These are phyloP conservation scores for Gomphus sp. DNA, from an alignment of 1,284 basidiomycete genomes.

Conservation along the genomic window DNA sequence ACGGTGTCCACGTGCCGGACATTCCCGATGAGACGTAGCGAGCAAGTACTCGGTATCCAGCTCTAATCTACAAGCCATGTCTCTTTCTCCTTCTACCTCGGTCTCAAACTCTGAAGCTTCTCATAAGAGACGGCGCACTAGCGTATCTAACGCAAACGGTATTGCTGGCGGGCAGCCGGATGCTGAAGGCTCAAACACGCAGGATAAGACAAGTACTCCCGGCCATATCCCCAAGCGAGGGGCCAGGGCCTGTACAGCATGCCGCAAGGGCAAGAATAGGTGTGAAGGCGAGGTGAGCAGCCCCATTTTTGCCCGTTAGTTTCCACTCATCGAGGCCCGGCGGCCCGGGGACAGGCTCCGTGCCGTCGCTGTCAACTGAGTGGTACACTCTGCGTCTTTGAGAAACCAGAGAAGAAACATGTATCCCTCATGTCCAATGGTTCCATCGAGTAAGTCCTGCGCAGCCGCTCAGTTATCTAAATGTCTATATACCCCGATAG, in stretches of 20 bases:
- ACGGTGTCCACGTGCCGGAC: neutral
- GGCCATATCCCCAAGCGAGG: conserved; percentile 71
- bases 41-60: neutral
- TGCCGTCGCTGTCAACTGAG: conserved; percentile 85
- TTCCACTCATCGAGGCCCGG: conserved; percentile 29
- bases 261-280: conserved; percentile 86
- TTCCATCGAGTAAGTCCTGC: conserved; percentile 59
- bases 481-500: conserved; percentile 29
- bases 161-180: neutral
- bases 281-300: conserved; percentile 75
- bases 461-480: conserved; percentile 5
- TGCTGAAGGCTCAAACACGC: conserved; percentile 2
- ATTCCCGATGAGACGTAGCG: neutral
- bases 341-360: conserved; percentile 61
- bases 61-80: conserved; percentile 3
- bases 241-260: conserved; percentile 70
- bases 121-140: conserved; percentile 2
- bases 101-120: conserved; percentile 4
- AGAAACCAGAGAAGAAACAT: conserved; percentile 84
- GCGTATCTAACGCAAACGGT: neutral
- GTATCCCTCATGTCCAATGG: conserved; percentile 47
- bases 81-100: conserved; percentile 9
- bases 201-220: conserved; percentile 9
- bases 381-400: conserved; percentile 80
- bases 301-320: conserved; percentile 15